A percentile compares a stretch with the other conserved stretches of the same genome.
phyloP scores from a whole-genome alignment of 495 filamentous ascomycete species.

The Parathielavia hyrcaniae region DNA sequence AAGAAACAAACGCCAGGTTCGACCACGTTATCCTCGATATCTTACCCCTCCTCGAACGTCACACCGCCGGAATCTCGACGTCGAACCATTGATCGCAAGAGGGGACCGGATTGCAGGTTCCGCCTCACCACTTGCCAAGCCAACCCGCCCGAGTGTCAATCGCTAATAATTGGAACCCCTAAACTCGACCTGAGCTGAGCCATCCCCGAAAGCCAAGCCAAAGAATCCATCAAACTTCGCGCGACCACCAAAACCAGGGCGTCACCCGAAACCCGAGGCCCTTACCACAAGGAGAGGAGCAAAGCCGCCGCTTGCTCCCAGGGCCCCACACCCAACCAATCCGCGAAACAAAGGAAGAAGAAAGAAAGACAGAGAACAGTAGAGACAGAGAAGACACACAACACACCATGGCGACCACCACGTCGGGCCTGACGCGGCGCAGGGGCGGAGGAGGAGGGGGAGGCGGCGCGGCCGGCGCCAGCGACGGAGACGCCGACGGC shows the following conservation, averaged over 20 bases:
- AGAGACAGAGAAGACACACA: slow-evolving; percentile 15
- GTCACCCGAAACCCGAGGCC: not conserved
- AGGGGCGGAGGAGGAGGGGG: slow-evolving; percentile 31
- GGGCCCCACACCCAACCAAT: not conserved
- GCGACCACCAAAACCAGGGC: slow-evolving; percentile 1
- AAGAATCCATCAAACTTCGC: not conserved
- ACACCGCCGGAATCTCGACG: not conserved
- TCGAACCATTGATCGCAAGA: not conserved
- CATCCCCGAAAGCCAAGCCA: slow-evolving; percentile 8
- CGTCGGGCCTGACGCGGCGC: slow-evolving; percentile 36
- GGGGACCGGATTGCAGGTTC: not conserved
- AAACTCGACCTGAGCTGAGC: slow-evolving; percentile 5
- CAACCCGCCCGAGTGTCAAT: not conserved
- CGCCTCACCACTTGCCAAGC: not conserved
- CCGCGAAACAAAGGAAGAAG: not conserved
- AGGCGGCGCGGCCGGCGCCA: slow-evolving; percentile 17
- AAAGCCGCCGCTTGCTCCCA: not conserved
- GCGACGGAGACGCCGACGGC: slow-evolving; percentile 29
- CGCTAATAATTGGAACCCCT: slow-evolving; percentile 12
- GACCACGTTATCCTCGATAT: not conserved
- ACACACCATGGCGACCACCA: slow-evolving; percentile 28
- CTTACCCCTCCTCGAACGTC: not conserved
- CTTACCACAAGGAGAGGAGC: not conserved
- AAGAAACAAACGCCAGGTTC: not conserved
- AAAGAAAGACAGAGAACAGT: not conserved